Evolutionary conservation across 2,329 filamentous ascomycete genomes (phyloP), one percentile per base, ranked within the genome.

Genomic region (Aspergillus spinulosporus): DNA sequence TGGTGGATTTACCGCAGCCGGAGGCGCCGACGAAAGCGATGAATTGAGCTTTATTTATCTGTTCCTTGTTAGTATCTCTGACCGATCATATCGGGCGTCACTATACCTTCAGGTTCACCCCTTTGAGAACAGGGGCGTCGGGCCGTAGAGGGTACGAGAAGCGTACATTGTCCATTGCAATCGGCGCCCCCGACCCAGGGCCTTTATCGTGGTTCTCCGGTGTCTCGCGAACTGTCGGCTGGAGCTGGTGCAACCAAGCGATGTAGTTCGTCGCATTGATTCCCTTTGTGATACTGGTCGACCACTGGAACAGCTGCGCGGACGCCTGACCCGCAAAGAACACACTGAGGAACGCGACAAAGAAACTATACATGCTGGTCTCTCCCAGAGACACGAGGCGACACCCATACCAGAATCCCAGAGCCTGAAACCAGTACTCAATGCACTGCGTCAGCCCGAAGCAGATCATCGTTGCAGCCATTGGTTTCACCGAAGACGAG

Each of bases 311-410:
- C 67, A 93, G 87, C 11, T 87, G 88, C 4, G 93, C 93, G 1
- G 93, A 93, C 2, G 92, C 94, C 73, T 97, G 93, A 0, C 92
- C 89, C 52, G 92, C 90, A 67, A 96, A 97, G 67, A 97, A 89
- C 65, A 97, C 84, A 44, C 91, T 83, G 57, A 88, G 86, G 75
- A 96, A 97, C 66, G 90, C 92, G 43, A 96, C 80, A 76, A 97
- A 97, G 81, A 97, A 97, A 64, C 92, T 88, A 72, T 93, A 92
- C 67, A 91, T 81, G 62, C 75, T 72, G 71, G 94, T 93, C 69
- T 95, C 89, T 43, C 75, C 68, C 53, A 82, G 82, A 14, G 82
- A 86, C 51, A 96, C 88, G 29, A 94, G 78, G 0, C 82, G 88
- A 28, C 90, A 89, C 57, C 92, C 92, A 66, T 94, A 96, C 90